Percentiles rank a stretch among this genome's conserved stretches.
These are phyloP conservation scores for Paramecium biaurelia DNA, from an alignment of 73 alveolate species.

Conservation along the genomic window DNA sequence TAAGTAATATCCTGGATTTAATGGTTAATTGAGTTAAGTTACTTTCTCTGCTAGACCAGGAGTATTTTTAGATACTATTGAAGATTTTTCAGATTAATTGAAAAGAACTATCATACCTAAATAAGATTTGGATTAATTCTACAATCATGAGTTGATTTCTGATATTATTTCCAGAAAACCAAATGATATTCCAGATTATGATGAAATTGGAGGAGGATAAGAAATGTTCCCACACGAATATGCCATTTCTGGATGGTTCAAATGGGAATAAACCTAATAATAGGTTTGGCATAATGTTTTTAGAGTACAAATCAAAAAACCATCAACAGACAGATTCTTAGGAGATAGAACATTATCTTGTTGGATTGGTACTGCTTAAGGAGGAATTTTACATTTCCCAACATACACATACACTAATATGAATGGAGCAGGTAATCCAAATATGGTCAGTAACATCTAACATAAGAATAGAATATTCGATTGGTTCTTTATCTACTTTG, in stretches of 20 bases:
- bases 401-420: constrained; percentile 42
- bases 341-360: constrained; percentile 47
- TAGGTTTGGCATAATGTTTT: constrained; percentile 36
- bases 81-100: neutral
- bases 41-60: neutral
- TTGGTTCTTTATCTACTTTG: constrained; percentile 43
- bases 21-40: neutral
- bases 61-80: neutral
- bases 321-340: constrained; percentile 34
- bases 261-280: constrained; percentile 8
- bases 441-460: neutral
- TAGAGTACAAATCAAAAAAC: neutral
- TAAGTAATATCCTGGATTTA: constrained; percentile 26
- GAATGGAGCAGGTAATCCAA: constrained; percentile 59
- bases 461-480: constrained; percentile 37
- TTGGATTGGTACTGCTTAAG: constrained; percentile 15
- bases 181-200: constrained; percentile 34
- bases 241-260: constrained; percentile 40
- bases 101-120: constrained; percentile 20
- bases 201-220: constrained; percentile 39
- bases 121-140: constrained; percentile 25
- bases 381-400: constrained; percentile 53
- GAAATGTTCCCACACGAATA: constrained; percentile 52
- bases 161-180: constrained; percentile 7
- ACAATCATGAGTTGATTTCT: constrained; percentile 8